Base-by-base conservation (phyloP, 345 rosid genomes). In the Gossypium ekmanianum region DNA sequence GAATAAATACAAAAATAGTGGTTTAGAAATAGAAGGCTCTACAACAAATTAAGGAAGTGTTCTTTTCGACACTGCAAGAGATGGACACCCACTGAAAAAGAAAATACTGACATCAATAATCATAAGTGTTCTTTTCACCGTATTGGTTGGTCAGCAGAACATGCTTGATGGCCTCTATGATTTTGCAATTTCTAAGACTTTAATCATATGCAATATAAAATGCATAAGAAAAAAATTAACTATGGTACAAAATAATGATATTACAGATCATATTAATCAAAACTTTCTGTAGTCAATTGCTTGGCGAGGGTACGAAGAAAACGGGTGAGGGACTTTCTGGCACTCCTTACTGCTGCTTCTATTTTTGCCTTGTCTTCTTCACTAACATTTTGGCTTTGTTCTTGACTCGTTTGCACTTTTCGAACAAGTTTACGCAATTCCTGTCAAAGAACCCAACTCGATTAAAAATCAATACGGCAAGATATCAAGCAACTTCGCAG, bases 351-450 rank as follows among this genome's bases (percentile, higher is more conserved):
- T 2, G 72, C 88, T 18, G 81, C 77, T 24, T 85, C 85, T 4
- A 67, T 75, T 48, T 85, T 77, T 59, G 83, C 82, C 76, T 84
- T 78, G 7, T 73, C 80, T 78, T 71, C 97, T 61, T 83, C 82
- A 2, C 76, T 24, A 50, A 52, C 26, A 10, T 16, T 47, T 76
- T 77, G 79, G 26, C 77, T 68, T 71, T 67, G 84, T 62, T 91
- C 90, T 72, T 81, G 84, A 78, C 69, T 82, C 44, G 80, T 64
- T 29, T 88, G 93, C 64, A 91, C 91, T 79, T 65, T 83, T 61
- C 93, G 86, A 52, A 94, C 94, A 74, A 91, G 95, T 74, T 82
- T 88, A 29, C 93, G 92, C 66, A 94, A 13, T 27, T 61, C 64
- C 64, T 61, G 43, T 24, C 41, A 61, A 61, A 61, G 41, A 61